phyloP scores from a whole-genome alignment of 495 filamentous ascomycete genomes.

The Aspergillus ellipticus region DNA sequence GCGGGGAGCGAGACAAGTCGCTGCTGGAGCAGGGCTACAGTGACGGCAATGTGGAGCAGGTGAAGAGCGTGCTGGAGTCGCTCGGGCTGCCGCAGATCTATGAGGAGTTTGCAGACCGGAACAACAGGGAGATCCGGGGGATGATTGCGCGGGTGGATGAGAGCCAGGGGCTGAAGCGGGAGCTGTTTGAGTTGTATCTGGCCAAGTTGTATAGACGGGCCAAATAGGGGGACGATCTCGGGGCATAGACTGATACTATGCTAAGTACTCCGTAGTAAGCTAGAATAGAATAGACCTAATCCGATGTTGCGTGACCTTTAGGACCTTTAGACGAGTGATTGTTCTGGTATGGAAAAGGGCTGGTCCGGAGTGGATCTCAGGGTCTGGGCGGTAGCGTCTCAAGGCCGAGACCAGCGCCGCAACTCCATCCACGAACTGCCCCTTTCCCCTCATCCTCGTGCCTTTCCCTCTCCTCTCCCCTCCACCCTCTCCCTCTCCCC shows the following conservation, averaged over 20 bases:
- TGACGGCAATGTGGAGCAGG: not conserved
- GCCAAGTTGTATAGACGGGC: not conserved
- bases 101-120: not conserved
- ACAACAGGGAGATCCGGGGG: not conserved
- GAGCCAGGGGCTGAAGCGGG: not conserved
- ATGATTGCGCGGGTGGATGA: not conserved
- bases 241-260: too few species aligned
- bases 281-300: too few species aligned
- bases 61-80: not conserved
- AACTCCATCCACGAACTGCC: not conserved
- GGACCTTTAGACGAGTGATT: too few species aligned
- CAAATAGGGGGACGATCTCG: too few species aligned
- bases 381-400: not conserved
- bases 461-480: slow-evolving; percentile 17
- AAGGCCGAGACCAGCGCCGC: not conserved
- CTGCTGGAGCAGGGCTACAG: slow-evolving; percentile 66
- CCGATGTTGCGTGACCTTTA: too few species aligned
- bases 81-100: not conserved
- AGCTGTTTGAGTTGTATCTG: not conserved
- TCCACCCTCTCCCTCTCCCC: slow-evolving; percentile 10
- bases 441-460: slow-evolving; percentile 1
- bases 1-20: slow-evolving; percentile 65
- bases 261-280: too few species aligned
- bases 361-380: not conserved
- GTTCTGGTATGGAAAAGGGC: too few species aligned